Conservation (phyloP, 768 basidiomycete species). For the Cystoderma amianthinum region DNA sequence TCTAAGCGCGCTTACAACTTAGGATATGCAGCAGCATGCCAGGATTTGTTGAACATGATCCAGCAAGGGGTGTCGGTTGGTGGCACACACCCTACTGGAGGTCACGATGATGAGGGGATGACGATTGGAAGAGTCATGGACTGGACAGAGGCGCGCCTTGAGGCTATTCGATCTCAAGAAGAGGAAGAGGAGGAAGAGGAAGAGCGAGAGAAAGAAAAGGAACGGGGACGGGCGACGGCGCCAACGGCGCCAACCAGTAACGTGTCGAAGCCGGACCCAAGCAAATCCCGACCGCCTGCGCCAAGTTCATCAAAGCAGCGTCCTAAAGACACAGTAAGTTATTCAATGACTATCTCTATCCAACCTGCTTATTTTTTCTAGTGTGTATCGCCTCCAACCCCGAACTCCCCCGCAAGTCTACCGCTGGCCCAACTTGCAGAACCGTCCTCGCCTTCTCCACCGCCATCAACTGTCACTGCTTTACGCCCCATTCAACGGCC, state of each 20-base stretch:
- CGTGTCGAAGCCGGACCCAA: conserved; percentile 1
- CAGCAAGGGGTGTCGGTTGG: conserved; percentile 73
- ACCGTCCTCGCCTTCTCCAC: conserved; percentile 26
- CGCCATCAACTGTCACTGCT: conserved; percentile 20
- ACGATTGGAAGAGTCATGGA: conserved; percentile 78
- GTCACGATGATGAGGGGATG: conserved; percentile 51
- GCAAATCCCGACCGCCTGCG: conserved; percentile 5
- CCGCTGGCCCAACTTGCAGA: conserved; percentile 13
- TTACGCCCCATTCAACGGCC: conserved; percentile 15
- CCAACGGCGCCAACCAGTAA: conserved; percentile 1
- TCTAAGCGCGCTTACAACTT: conserved; percentile 78
- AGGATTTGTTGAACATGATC: conserved; percentile 75
- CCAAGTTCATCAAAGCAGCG: conserved; percentile 6
- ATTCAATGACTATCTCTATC: not conserved
- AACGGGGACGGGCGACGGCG: conserved; percentile 22
- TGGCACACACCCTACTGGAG: conserved; percentile 31
- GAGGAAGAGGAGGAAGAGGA: conserved; percentile 85
- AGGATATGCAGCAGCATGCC: conserved; percentile 74
- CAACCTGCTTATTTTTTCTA: conserved; percentile 1
- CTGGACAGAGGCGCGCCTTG: conserved; percentile 77
- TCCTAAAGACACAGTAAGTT: conserved; percentile 23
- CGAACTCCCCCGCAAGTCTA: conserved; percentile 19
- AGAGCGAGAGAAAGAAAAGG: conserved; percentile 52
- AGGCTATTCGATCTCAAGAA: conserved; percentile 65
- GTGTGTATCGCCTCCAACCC: conserved; percentile 18